Percentiles rank a stretch among this genome's conserved stretches.
Conservation (phyloP, 2,329 filamentous ascomycete species). For the Aureobasidium sp. region DNA sequence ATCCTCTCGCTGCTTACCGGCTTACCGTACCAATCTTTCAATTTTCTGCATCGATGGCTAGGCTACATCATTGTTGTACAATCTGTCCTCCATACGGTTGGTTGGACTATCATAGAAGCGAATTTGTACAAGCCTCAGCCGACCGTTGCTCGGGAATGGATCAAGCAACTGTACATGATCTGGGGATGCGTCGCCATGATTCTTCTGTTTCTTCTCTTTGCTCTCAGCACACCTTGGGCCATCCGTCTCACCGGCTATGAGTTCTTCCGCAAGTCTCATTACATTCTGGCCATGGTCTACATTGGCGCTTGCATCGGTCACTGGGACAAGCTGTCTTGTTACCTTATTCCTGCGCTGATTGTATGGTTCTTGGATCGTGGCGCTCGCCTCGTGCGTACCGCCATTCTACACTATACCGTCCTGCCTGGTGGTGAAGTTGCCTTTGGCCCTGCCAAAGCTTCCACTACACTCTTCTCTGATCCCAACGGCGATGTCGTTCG, state of each 20-base stretch:
- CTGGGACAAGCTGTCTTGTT: constrained; percentile 62
- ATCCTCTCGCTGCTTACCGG: constrained; percentile 64
- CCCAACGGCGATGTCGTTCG: constrained; percentile 61
- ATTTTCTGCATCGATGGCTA: constrained; percentile 70
- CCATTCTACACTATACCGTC: constrained; percentile 49
- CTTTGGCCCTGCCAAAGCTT: constrained; percentile 53
- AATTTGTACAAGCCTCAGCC: constrained; percentile 68
- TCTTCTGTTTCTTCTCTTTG: constrained; percentile 54
- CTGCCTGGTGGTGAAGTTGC: constrained; percentile 50
- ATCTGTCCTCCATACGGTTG: constrained; percentile 61
- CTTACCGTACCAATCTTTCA: constrained; percentile 68
- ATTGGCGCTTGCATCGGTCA: constrained; percentile 71
- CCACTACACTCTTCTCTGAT: constrained; percentile 42
- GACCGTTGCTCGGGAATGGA: constrained; percentile 47
- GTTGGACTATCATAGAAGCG: constrained; percentile 61
- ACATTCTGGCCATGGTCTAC: constrained; percentile 66
- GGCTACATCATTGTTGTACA: constrained; percentile 68
- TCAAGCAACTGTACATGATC: constrained; percentile 60
- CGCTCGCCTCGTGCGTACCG: constrained; percentile 51
- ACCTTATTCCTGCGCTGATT: constrained; percentile 58
- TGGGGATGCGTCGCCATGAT: constrained; percentile 66
- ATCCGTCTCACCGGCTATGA: constrained; percentile 67
- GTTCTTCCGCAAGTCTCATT: constrained; percentile 68
- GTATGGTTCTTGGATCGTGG: constrained; percentile 60
- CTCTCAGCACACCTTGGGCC: constrained; percentile 52